Evolutionary conservation across 116 monocot genomes (phyloP).

Genomic region (Zostera marina): DNA sequence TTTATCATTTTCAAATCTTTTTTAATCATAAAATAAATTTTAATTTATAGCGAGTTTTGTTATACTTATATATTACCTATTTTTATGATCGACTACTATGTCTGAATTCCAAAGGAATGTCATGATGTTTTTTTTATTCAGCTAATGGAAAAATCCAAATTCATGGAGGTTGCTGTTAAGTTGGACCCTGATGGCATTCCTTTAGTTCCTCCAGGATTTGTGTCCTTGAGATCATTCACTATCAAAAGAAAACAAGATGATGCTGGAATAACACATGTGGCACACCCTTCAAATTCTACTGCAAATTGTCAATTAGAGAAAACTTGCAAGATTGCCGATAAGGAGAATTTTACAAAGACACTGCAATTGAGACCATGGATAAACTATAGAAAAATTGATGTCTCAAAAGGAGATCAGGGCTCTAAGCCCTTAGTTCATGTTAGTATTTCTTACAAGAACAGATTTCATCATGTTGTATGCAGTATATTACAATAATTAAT

Average conservation of each 20-base stretch:
- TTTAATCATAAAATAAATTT: too few species aligned
- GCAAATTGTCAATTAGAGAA: neutral
- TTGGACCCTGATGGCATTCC: neutral
- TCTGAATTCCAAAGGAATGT: too few species aligned
- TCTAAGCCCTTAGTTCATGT: conserved; percentile 20
- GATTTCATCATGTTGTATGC: neutral
- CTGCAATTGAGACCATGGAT: conserved; percentile 46
- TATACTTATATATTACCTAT: too few species aligned
- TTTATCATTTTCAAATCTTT: too few species aligned
- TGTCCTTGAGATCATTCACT: neutral
- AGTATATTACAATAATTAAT: neutral
- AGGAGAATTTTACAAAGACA: conserved; percentile 31
- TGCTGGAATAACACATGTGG: neutral
- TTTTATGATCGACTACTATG: too few species aligned
- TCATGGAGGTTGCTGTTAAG: neutral
- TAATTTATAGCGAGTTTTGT: too few species aligned
- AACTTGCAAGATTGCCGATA: neutral
- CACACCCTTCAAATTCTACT: neutral
- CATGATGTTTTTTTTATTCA: conserved; percentile 8
- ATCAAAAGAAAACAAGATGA: conserved; percentile 4
- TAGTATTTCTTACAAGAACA: neutral
- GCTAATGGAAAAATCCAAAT: conserved; percentile 3
- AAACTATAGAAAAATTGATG: conserved; percentile 38
- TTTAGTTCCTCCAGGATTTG: conserved; percentile 9
- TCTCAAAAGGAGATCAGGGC: conserved; percentile 44